These are phyloP conservation scores for Coprinellus micaceus DNA, from an alignment of 768 basidiomycete species.

Conservation along the genomic window DNA sequence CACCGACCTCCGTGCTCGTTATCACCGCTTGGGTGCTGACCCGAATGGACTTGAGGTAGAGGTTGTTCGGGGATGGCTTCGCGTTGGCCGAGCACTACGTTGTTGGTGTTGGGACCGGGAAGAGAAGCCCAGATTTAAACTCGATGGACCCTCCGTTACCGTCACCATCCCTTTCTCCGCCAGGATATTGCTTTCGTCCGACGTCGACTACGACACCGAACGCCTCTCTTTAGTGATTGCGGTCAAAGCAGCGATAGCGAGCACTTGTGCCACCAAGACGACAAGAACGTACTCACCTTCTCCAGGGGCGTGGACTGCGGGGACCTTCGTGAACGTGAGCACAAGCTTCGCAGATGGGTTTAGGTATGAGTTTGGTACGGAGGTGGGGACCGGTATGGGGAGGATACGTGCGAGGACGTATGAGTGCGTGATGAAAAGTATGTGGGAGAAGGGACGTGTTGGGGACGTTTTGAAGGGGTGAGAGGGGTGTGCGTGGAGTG, in stretches of 20 bases:
- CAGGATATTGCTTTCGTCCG: neutral
- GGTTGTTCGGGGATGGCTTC: too few species aligned
- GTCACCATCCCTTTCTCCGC: slow-evolving; percentile 50
- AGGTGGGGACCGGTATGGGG: slow-evolving; percentile 96
- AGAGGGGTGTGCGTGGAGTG: too few species aligned
- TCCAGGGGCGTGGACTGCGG: slow-evolving; percentile 90
- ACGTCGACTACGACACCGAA: slow-evolving; percentile 65
- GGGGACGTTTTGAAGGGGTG: slow-evolving; percentile 55
- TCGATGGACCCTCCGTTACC: too few species aligned
- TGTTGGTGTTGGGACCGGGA: too few species aligned
- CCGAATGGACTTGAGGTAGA: too few species aligned
- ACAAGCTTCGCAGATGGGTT: slow-evolving; percentile 97
- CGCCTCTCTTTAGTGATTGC: slow-evolving; percentile 84
- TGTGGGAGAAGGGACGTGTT: slow-evolving; percentile 69
- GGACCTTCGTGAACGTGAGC: slow-evolving; percentile 91
- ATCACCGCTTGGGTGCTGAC: too few species aligned
- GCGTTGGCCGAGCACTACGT: too few species aligned
- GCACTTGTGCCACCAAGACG: slow-evolving; percentile 94
- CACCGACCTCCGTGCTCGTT: too few species aligned
- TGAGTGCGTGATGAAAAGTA: slow-evolving; percentile 90
- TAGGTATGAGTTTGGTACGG: slow-evolving; percentile 94
- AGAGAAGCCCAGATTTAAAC: too few species aligned
- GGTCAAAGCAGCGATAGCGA: slow-evolving; percentile 84
- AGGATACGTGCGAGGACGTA: slow-evolving; percentile 95
- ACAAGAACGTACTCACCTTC: slow-evolving; percentile 69